Percentiles rank a stretch among this genome's conserved stretches.
Conservation (phyloP, 306 rosid genomes). For the Trifolium subterraneum region DNA sequence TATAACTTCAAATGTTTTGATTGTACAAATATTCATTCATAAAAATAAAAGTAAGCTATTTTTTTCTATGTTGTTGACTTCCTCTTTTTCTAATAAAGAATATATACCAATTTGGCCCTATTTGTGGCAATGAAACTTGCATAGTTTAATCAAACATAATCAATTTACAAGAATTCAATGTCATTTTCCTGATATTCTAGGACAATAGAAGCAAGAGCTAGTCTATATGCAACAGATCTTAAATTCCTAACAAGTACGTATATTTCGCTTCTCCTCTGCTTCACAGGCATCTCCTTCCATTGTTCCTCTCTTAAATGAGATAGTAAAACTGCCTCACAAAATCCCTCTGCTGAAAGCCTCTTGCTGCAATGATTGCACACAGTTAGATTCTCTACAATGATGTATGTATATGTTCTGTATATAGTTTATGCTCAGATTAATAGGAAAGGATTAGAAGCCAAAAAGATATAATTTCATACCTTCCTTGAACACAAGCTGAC, state of each 20-base stretch:
- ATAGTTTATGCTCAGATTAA: neutral
- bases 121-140: conserved; percentile 32
- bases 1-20: neutral
- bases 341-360: conserved; percentile 70
- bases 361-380: conserved; percentile 61
- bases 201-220: conserved; percentile 77
- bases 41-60: neutral
- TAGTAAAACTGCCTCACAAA: conserved; percentile 68
- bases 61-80: neutral
- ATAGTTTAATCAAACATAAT: neutral
- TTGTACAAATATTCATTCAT: neutral
- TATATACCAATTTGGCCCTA: conserved; percentile 4
- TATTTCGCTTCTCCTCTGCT: conserved; percentile 65
- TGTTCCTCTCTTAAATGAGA: conserved; percentile 69
- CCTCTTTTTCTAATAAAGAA: neutral
- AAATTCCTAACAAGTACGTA: conserved; percentile 80
- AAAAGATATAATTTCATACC: conserved; percentile 54
- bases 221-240: conserved; percentile 73
- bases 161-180: conserved; percentile 51
- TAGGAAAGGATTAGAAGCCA: conserved; percentile 4
- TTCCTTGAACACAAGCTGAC: conserved; percentile 72
- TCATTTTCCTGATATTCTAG: conserved; percentile 72
- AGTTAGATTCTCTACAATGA: conserved; percentile 32
- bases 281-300: conserved; percentile 54
- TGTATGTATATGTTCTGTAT: conserved; percentile 2